A percentile compares a stretch with the other conserved stretches of the same genome.
These are phyloP conservation scores for Monotropa hypopitys DNA, from an alignment of 179 eudicot species.

Conservation along the genomic window DNA sequence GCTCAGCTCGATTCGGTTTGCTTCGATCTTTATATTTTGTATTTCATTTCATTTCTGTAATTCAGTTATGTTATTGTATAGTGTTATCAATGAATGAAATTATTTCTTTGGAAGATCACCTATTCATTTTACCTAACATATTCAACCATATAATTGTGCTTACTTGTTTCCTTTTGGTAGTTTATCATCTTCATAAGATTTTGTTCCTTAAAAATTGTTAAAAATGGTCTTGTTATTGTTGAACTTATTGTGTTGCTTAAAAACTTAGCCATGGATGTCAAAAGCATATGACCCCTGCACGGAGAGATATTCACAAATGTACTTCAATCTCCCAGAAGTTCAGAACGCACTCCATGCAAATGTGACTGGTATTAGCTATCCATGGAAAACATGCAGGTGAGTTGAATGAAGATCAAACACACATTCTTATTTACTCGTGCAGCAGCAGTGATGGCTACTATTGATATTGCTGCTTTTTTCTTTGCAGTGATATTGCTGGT, in stretches of 20 bases:
- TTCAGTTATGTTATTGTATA: too few species aligned
- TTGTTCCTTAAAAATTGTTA: neutral
- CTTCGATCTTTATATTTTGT: too few species aligned
- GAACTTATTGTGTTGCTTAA: constrained; percentile 10
- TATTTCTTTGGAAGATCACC: too few species aligned
- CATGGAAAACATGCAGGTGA: constrained; percentile 80
- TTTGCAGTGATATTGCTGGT: constrained; percentile 64
- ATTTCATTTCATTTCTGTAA: too few species aligned
- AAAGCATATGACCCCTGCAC: constrained; percentile 95
- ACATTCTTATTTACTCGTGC: neutral
- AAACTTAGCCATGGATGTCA: constrained; percentile 68
- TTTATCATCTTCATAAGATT: neutral
- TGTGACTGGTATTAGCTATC: constrained; percentile 40
- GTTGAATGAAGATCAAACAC: neutral
- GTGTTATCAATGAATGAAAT: too few species aligned
- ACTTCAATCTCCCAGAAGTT: constrained; percentile 85
- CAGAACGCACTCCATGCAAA: constrained; percentile 84
- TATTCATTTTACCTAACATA: too few species aligned
- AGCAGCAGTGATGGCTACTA: neutral
- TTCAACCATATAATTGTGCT: too few species aligned
- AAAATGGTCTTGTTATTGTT: neutral
- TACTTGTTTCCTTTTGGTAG: neutral
- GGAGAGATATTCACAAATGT: constrained; percentile 53
- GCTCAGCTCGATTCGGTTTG: too few species aligned
- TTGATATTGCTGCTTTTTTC: neutral